A percentile compares a stretch with the other conserved stretches of the same genome.
Evolutionary conservation across 2,329 filamentous ascomycete species (phyloP).

Genomic region (Phaeosphaeria sp.): DNA sequence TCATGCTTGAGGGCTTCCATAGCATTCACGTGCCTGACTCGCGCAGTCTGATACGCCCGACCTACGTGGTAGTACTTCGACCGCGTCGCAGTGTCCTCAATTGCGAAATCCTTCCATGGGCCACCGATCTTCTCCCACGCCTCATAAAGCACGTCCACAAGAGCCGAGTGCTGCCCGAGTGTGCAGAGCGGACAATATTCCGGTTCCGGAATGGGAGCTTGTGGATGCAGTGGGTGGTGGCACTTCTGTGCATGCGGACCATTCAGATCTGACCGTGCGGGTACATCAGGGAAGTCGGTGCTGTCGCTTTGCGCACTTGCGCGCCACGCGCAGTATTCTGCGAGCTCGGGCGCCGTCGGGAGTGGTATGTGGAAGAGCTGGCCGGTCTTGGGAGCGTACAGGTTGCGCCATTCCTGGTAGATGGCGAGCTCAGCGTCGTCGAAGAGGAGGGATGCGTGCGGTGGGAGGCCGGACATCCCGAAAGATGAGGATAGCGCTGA

Average conservation of each 20-base stretch:
- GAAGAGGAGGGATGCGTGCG: neutral
- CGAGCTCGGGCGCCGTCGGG: neutral
- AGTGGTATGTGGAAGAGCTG: neutral
- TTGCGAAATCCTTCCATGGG: constrained; percentile 11
- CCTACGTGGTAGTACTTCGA: neutral
- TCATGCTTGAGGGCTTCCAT: constrained; percentile 1
- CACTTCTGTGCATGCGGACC: neutral
- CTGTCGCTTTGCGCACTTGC: neutral
- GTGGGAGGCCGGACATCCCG: neutral
- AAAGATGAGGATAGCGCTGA: neutral
- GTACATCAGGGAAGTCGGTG: neutral
- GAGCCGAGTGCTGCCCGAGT: constrained; percentile 9
- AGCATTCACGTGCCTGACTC: constrained; percentile 11
- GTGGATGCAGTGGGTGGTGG: neutral
- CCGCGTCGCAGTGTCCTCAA: neutral
- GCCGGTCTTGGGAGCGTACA: neutral
- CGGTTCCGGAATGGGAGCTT: neutral
- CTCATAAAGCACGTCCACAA: constrained; percentile 4
- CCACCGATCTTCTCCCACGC: constrained; percentile 15
- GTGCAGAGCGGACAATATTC: constrained; percentile 14
- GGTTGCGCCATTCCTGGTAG: neutral
- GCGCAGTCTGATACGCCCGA: constrained; percentile 6
- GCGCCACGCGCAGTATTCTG: neutral
- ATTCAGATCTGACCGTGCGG: neutral
- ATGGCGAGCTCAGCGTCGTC: neutral